Evolutionary conservation across 1,284 basidiomycete species (phyloP), one percentile per base, ranked within the genome.

Genomic region (Tetrapyrgos nigripes): DNA sequence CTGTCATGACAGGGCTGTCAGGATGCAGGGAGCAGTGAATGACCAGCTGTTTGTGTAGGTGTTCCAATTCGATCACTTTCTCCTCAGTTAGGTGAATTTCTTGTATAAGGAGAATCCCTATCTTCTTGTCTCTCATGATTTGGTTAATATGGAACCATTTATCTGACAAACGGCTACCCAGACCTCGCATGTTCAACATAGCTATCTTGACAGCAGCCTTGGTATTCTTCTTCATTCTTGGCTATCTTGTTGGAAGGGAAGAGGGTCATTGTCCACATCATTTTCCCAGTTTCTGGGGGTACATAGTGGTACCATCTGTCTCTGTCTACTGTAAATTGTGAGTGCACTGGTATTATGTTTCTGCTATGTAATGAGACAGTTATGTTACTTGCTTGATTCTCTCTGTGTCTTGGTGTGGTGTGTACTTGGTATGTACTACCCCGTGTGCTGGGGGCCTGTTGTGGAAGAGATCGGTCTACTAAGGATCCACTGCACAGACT

Each of bases 31-130:
- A 61, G 56, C 55, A 14, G 35, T 46, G 55, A 0, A 64, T 50
- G 2, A 54, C 52, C 46, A 66, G 33, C 1, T 59, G 28, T 5
- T 49, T 37, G 1, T 44, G 44, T 14, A 58, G 37, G n/a, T 49
- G 29, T 19, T 61, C 13, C 1, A 64, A 59, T 14, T 62, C 58
- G 3, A 24, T 13, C 1, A 35, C 26, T 17, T 63, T 60, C 4
- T 37, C 29, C 0, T 55, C 13, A 0, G 47, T 57, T 0, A 65
- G 37, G 51, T 65, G 64, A 0, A 60, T 62, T n/a, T 62, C 62
- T 1, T 28, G 14, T 6, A 54, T 24, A 1, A 43, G 29, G 1
- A 64, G 40, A 0, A 58, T 19, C 3, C 60, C 63, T 28, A 62
- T 61, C 40, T 57, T 54, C 17, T 55, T 47, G 11, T 60, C 55